These are phyloP conservation scores for Allomyces macrogynus DNA, from an alignment of 192 early-diverging fungal species.

Conservation along the genomic window DNA sequence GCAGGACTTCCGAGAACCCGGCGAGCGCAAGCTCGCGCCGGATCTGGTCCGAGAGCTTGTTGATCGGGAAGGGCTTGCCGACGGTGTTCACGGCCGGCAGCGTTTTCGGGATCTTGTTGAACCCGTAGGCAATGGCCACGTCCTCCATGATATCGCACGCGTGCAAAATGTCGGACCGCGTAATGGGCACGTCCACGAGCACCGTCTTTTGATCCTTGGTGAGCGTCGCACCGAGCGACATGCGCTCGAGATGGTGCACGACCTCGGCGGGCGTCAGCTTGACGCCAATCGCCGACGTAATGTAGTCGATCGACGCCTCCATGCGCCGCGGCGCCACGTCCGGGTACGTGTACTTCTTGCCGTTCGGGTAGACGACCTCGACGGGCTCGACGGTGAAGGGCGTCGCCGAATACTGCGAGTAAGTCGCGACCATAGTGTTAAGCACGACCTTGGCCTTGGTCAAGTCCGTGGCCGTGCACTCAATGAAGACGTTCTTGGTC, in stretches of 20 bases:
- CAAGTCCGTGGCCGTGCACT: constrained; percentile 89
- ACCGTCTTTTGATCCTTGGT: constrained; percentile 33
- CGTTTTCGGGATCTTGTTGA: constrained; percentile 73
- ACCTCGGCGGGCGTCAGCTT: constrained; percentile 44
- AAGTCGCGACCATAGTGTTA: constrained; percentile 89
- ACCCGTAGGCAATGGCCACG: constrained; percentile 88
- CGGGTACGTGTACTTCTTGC: constrained; percentile 44
- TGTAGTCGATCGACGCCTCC: constrained; percentile 60
- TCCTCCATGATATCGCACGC: constrained; percentile 97
- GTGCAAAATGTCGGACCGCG: constrained; percentile 86
- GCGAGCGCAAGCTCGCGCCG: constrained; percentile 67
- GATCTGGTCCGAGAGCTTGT: constrained; percentile 76
- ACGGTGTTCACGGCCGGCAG: constrained; percentile 64
- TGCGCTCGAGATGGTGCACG: constrained; percentile 52
- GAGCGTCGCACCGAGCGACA: constrained; percentile 56
- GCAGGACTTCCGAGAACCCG: constrained; percentile 85
- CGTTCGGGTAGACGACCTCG: constrained; percentile 70
- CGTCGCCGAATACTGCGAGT: constrained; percentile 76
- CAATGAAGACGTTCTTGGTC: constrained; percentile 94
- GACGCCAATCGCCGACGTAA: constrained; percentile 72
- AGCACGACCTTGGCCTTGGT: constrained; percentile 86
- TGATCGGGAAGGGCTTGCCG: constrained; percentile 68
- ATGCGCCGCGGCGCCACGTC: constrained; percentile 44
- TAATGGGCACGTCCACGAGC: constrained; percentile 59
- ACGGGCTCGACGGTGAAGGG: constrained; percentile 89